Base-by-base conservation (phyloP, 2,329 filamentous ascomycete species). In the Talaromyces sp. region DNA sequence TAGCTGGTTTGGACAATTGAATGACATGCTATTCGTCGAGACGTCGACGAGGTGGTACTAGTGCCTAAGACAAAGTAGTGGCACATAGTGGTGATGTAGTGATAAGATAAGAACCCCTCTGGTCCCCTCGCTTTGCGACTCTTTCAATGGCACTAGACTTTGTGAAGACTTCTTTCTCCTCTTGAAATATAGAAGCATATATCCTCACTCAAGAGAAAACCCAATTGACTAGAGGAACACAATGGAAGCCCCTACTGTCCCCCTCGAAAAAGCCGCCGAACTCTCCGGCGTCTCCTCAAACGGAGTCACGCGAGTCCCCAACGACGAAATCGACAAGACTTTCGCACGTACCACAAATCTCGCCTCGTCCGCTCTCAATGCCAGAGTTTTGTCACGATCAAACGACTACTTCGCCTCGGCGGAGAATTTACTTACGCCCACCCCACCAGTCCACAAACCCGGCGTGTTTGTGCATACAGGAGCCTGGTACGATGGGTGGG, bases 401-500 rank as follows among this genome's bases (percentile, higher is more conserved):
- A 84, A 88, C 75, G 85, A 88, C 77, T 88, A 82, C 80, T 88
- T 88, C 76, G 86, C 86, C 62, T 78, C 81, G 2, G 86, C 85
- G 61, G 77, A 79, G 10, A 88, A 88, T 76, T 83, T 88, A 67
- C 82, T 83, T 62, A 87, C 83, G 0, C 84, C 84, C 0, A 83
- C 82, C 1, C 76, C 84, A 1, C 83, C 85, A 3, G 77, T 88
- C 68, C 83, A 82, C 68, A 83, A 82, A 65, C 82, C 84, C 0
- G 85, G 85, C 60, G 81, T 85, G 70, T 88, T 87, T 75, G 81
- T 84, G 47, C 83, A 86, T 72, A 82, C 84, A 3, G 86, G 86
- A 65, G 85, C 85, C 57, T 88, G 86, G 85, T 88, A 87, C 72
- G 85, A 88, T 72, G 86, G 86, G 19, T 88, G 86, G 86, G 86